Evolutionary conservation across 225 moss, liverwort and hornwort species (phyloP), one percentile per base, ranked within the genome.

Genomic region (Sphagnum tenellum): DNA sequence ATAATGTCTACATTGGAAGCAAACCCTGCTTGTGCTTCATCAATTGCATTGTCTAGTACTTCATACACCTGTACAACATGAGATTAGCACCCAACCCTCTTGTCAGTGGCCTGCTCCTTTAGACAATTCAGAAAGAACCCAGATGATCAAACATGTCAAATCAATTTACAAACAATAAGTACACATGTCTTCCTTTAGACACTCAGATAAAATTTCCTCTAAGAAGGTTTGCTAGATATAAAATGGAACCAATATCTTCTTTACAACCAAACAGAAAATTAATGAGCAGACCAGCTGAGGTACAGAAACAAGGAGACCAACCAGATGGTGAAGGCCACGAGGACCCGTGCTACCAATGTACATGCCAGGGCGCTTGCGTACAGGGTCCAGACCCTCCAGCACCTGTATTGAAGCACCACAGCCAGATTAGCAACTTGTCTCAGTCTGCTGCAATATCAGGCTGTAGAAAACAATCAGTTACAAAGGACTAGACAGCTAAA

Each of bases 281-380:
- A 29, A 29, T 29, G 29, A 29, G 29, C 29, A 29, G 29, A 29
- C 61, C 61, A 61, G 11, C 45, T 51, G 4, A 53, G 52, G 49
- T 52, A 13, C 44, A 6, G 8, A 56, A 56, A 47, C 3, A 66
- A 5, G 9, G 12, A 58, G 56, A 3, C 4, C 47, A 59, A 90
- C 93, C 87, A 98, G 73, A 81, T 98, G 96, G 73, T 98, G 96
- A 29, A 98, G 88, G 56, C 96, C 96, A 63, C 81, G 82, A 2
- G 92, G 70, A 46, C 93, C 93, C 61, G 96, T 98, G 73, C 90
- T 98, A 74, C 93, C 98, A 53, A 98, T 98, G 61, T 98, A 98
- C 98, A 98, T 98, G 77, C 90, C 98, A 10, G 98, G 98, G 49
- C 98, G 93, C 75, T 93, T 98, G 59, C 98, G 90, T 64, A 98